Conservation (phyloP, 2,329 filamentous ascomycete species). For the Aspergillus sp. region DNA sequence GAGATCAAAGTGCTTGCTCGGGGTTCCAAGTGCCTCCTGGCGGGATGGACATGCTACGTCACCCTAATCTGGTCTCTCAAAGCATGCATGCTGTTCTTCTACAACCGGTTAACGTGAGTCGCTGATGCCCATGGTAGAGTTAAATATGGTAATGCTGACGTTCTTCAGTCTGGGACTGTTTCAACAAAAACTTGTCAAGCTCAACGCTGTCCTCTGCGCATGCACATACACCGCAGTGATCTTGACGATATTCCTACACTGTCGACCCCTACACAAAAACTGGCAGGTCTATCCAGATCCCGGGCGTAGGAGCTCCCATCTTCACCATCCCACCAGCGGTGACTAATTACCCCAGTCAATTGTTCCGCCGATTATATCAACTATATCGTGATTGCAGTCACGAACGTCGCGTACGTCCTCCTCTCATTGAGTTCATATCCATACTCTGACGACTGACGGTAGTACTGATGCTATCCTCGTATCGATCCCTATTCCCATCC, state of each 20-base stretch:
- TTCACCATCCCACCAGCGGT: background rate
- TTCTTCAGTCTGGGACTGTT: conserved; percentile 33
- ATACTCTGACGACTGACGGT: background rate
- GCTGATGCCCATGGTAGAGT: too few species aligned
- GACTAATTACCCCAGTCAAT: conserved; percentile 1
- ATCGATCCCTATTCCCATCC: conserved; percentile 41
- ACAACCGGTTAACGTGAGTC: conserved; percentile 43
- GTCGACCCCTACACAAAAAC: conserved; percentile 37
- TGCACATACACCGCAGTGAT: conserved; percentile 36
- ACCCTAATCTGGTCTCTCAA: conserved; percentile 46
- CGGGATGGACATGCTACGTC: conserved; percentile 44
- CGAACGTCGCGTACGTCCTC: conserved; percentile 34
- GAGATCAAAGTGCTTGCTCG: conserved; percentile 28
- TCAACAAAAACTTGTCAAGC: conserved; percentile 40
- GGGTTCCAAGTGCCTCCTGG: conserved; percentile 35
- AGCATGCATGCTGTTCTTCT: conserved; percentile 46
- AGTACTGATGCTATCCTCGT: conserved; percentile 18
- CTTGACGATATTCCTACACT: conserved; percentile 36
- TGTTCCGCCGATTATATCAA: conserved; percentile 40
- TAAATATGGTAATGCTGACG: too few species aligned
- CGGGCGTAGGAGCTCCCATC: conserved; percentile 30
- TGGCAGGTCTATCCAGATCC: conserved; percentile 46
- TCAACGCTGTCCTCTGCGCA: conserved; percentile 29
- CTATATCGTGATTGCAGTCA: conserved; percentile 36
- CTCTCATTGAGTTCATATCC: conserved; percentile 8